A percentile compares a stretch with the other conserved stretches of the same genome.
These are phyloP conservation scores for Boletus rubescentipes DNA, from an alignment of 768 basidiomycete species.

Conservation along the genomic window DNA sequence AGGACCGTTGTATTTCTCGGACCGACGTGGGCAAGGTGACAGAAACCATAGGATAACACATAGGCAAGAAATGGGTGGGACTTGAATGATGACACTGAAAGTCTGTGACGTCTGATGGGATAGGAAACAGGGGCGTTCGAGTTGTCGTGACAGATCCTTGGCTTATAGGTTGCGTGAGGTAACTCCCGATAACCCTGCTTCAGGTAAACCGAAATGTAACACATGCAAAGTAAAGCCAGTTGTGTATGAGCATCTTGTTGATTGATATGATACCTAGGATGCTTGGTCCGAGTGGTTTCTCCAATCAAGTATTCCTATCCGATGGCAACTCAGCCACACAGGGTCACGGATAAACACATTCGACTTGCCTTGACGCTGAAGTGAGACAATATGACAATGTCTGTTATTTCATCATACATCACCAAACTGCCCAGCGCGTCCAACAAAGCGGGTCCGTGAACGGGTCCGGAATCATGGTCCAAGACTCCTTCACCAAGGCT, in stretches of 20 bases:
- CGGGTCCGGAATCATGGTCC: background rate
- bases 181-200: no score
- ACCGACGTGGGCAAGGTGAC: background rate
- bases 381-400: background rate
- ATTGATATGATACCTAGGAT: background rate
- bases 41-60: no score
- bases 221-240: background rate
- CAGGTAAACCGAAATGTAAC: background rate
- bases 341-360: no score
- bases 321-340: no score
- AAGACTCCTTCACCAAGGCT: background rate
- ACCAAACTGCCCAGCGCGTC: background rate
- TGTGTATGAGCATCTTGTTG: background rate
- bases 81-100: no score
- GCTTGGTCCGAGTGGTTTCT: background rate
- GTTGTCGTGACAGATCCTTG: no score
- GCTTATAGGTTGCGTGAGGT: no score
- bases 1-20: background rate
- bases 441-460: background rate
- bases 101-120: no score
- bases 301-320: background rate
- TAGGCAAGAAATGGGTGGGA: no score
- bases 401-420: background rate
- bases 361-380: background rate
- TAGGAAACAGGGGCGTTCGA: no score